Evolutionary conservation across 2,329 filamentous ascomycete species (phyloP).

Genomic region (Trichoderma atrobrunneum): DNA sequence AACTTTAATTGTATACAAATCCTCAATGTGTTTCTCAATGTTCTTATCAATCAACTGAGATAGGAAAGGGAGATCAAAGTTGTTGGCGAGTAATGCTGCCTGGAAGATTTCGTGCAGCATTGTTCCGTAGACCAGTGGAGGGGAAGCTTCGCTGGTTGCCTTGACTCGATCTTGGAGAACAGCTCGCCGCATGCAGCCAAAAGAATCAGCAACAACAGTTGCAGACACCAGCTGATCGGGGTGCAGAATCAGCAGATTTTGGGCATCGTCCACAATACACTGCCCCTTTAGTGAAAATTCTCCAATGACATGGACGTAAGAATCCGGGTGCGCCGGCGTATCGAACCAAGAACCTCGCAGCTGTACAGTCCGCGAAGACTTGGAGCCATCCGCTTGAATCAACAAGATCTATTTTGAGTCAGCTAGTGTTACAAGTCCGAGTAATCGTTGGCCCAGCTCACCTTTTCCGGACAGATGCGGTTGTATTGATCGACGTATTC

Average conservation of each 20-base stretch:
- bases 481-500: conserved; percentile 65
- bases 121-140: conserved; percentile 85
- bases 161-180: conserved; percentile 95
- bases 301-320: conserved; percentile 85
- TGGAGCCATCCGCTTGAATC: conserved; percentile 75
- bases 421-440: neutral
- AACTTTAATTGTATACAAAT: conserved; percentile 83
- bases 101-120: conserved; percentile 96
- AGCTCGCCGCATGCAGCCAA: conserved; percentile 83
- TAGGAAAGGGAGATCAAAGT: conserved; percentile 72
- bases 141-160: conserved; percentile 74
- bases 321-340: conserved; percentile 69
- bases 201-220: conserved; percentile 94
- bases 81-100: conserved; percentile 77
- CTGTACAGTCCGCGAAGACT: conserved; percentile 63
- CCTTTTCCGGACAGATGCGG: conserved; percentile 66
- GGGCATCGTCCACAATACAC: conserved; percentile 77
- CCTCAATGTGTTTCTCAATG: conserved; percentile 77
- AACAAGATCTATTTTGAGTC: conserved; percentile 61
- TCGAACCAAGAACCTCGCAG: conserved; percentile 86
- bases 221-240: conserved; percentile 94
- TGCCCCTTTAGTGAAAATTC: conserved; percentile 66
- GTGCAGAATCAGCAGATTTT: conserved; percentile 85
- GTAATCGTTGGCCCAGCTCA: conserved; percentile 37
- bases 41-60: conserved; percentile 63